Conservation (phyloP, 2,329 filamentous ascomycete genomes). For the Aspergillus sp. region DNA sequence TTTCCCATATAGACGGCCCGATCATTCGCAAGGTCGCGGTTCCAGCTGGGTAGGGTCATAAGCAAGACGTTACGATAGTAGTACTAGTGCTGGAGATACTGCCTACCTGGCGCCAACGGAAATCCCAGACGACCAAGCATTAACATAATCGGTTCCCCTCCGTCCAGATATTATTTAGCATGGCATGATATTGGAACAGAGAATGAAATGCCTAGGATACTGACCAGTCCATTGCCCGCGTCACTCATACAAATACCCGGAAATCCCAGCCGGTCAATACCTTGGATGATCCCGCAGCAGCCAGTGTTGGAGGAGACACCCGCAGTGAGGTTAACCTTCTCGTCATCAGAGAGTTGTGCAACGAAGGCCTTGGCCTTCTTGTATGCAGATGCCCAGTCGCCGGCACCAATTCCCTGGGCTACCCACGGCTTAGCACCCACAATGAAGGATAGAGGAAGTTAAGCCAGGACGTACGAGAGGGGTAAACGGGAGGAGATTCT, state of each 20-base stretch:
- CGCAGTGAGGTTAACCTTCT: constrained; percentile 15
- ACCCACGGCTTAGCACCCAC: background rate
- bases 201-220: too few relatives aligned
- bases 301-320: constrained; percentile 9
- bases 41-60: constrained; percentile 42
- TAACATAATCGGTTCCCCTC: constrained; percentile 41
- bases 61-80: too few relatives aligned
- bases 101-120: constrained; percentile 37
- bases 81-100: too few relatives aligned
- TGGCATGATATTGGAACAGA: too few relatives aligned
- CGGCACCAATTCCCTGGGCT: constrained; percentile 1
- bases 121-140: constrained; percentile 42
- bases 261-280: constrained; percentile 9
- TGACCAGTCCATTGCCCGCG: constrained; percentile 8
- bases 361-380: constrained; percentile 13
- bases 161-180: too few relatives aligned
- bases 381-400: constrained; percentile 11
- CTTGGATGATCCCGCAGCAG: constrained; percentile 6
- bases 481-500: background rate
- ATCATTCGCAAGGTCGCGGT: constrained; percentile 53
- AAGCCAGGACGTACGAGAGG: background rate
- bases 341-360: constrained; percentile 11
- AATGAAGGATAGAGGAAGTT: background rate
- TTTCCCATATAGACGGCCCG: constrained; percentile 56
- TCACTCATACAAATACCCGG: constrained; percentile 15